phyloP scores from a whole-genome alignment of 1,284 basidiomycete genomes.

The Ganoderma boninense region DNA sequence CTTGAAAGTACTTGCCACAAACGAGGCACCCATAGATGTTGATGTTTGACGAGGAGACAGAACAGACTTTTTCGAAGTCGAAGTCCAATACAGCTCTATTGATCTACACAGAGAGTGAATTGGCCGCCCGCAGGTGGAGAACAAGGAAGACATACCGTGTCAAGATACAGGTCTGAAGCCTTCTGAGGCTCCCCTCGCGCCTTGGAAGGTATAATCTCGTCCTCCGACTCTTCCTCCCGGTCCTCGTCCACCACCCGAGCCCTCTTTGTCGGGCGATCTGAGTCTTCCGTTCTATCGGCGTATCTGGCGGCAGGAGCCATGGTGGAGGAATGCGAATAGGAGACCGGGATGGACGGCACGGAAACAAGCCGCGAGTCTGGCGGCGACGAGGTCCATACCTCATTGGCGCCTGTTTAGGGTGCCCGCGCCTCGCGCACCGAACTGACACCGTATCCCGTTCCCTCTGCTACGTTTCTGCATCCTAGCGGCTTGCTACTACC shows the following conservation, averaged over 20 bases:
- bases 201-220: conserved; percentile 46
- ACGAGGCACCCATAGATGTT: conserved; percentile 98
- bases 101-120: conserved; percentile 56
- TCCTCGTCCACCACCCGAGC: conserved; percentile 46
- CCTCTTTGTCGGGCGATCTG: conserved; percentile 37
- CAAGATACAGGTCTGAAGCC: conserved; percentile 92
- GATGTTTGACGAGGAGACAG: conserved; percentile 94
- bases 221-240: conserved; percentile 61
- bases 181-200: conserved; percentile 55
- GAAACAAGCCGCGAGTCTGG: neutral
- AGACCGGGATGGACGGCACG: neutral
- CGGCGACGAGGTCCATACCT: neutral
- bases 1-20: conserved; percentile 99
- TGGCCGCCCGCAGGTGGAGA: neutral
- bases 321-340: neutral
- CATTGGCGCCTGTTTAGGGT: conserved; percentile 1
- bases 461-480: neutral
- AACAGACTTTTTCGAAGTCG: conserved; percentile 99
- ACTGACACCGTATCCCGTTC: neutral
- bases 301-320: conserved; percentile 24
- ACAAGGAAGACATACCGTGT: conserved; percentile 73
- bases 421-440: neutral
- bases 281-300: conserved; percentile 15
- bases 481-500: neutral
- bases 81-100: conserved; percentile 93